Evolutionary conservation across 768 basidiomycete species (phyloP), one percentile per base, ranked within the genome.

Genomic region (Phlebiopsis flavidoalba): DNA sequence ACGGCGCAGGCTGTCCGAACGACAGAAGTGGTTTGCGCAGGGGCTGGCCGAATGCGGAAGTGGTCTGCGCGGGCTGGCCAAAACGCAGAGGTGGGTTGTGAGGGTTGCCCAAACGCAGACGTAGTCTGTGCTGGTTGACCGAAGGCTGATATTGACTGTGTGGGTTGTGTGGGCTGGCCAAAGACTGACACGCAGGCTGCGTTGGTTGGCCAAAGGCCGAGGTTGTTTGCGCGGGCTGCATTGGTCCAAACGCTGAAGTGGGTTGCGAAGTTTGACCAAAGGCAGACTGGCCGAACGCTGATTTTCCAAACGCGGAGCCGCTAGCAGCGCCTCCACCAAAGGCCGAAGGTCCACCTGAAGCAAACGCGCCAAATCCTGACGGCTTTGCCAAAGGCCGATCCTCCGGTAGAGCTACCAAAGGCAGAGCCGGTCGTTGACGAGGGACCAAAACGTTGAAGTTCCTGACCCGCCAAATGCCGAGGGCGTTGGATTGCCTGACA

Each of bases 191-290:
- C 3, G 73, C 65, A 7, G 71, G 53, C 19, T 58, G 67, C 10
- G 62, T 58, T 31, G 73, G 69, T 47, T 73, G 70, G 0, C 76
- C 79, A 54, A 80, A 80, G 1, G 70, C 77, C 10, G 77, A 73
- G 14, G 72, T 62, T 8, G 67, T 45, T 19, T 48, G 60, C 37
- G 26, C n/a, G n/a, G n/a, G n/a, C n/a, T n/a, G n/a, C n/a, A n/a
- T n/a, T n/a, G n/a, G 70, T 0, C 76, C 79, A 54, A 80, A 80
- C 1, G 70, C 77, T 11, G 77, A 73, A 15, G 72, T 62, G 8
- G 67, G 45, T 19, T 48, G 60, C 37, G 26, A 31, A 6, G 26
- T 31, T 6, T 31, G 26, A 60, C 74, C 75, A 11, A 77, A 76
- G n/a, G 69, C 69, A 37, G 53, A 21, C n/a, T 54, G 24, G n/a